Percentiles rank a stretch among this genome's conserved stretches.
These are phyloP conservation scores for Cicer judaicum DNA, from an alignment of 306 rosid genomes.

Conservation along the genomic window DNA sequence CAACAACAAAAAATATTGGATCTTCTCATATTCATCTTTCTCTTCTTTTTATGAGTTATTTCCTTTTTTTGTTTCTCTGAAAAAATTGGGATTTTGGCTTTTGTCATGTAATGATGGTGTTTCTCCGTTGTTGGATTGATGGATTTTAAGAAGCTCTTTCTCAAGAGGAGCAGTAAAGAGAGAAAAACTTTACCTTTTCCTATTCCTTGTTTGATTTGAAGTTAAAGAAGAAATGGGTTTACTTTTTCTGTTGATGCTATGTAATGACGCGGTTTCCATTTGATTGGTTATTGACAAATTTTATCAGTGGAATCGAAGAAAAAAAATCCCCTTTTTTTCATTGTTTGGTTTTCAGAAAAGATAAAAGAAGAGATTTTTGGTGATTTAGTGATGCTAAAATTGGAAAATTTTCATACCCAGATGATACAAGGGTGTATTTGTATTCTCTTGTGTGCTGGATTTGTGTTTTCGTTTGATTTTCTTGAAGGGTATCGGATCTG, in stretches of 20 bases:
- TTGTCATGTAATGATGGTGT: conserved; percentile 24
- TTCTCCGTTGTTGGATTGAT: background rate
- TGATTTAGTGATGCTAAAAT: background rate
- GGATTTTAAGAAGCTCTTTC: background rate
- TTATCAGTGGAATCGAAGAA: background rate
- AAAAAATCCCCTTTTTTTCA: background rate
- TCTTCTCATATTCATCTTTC: conserved; percentile 2
- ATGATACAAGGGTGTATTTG: conserved; percentile 3
- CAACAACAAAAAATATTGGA: background rate
- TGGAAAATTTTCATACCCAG: conserved; percentile 23
- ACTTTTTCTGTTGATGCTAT: background rate
- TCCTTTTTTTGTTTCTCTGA: background rate
- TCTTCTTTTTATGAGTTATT: background rate
- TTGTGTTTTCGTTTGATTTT: background rate
- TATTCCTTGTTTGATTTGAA: background rate
- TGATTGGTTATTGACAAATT: background rate
- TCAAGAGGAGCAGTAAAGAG: background rate
- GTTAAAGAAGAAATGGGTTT: background rate
- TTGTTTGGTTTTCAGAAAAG: background rate
- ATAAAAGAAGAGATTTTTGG: background rate
- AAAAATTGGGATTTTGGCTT: conserved; percentile 10
- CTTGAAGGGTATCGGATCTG: conserved; percentile 22
- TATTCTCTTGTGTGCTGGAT: background rate
- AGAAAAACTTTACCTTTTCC: background rate
- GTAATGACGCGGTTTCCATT: background rate